Conservation (phyloP, 306 rosid genomes). For the Psophocarpus tetragonolobus region DNA sequence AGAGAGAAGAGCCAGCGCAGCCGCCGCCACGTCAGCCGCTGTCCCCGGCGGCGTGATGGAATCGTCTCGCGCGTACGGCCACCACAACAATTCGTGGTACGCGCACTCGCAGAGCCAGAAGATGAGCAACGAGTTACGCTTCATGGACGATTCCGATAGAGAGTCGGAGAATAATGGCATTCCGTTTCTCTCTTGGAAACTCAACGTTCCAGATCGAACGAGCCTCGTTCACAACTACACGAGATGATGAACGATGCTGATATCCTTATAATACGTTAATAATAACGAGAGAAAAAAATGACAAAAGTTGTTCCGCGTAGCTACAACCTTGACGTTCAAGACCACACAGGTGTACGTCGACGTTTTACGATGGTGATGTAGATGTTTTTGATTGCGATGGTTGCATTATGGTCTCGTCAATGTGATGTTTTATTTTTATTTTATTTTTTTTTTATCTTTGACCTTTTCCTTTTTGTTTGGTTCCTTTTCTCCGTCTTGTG, state of each 20-base stretch:
- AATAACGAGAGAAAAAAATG: background rate
- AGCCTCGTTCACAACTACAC: conserved; percentile 82
- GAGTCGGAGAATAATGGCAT: conserved; percentile 52
- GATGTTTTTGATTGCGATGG: conserved; percentile 54
- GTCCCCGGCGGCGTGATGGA: conserved; percentile 39
- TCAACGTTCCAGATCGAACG: conserved; percentile 77
- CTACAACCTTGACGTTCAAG: conserved; percentile 35
- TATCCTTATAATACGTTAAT: background rate
- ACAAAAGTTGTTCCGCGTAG: background rate
- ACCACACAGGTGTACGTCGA: conserved; percentile 40
- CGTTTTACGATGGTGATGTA: conserved; percentile 47
- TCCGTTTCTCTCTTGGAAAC: conserved; percentile 86
- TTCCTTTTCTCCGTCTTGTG: conserved; percentile 49
- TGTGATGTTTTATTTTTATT: conserved; percentile 5
- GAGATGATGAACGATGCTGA: conserved; percentile 48
- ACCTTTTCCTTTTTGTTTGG: conserved; percentile 36
- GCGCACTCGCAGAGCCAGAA: conserved; percentile 52
- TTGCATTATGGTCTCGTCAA: conserved; percentile 39
- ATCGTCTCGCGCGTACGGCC: conserved; percentile 33
- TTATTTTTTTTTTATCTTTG: no score
- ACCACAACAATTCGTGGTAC: conserved; percentile 51
- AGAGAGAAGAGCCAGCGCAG: conserved; percentile 77
- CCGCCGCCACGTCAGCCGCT: conserved; percentile 43
- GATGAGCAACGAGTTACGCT: conserved; percentile 54
- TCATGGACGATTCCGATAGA: conserved; percentile 50